Evolutionary conservation across 1,284 basidiomycete species (phyloP).

Genomic region (Phylloporus gajari): DNA sequence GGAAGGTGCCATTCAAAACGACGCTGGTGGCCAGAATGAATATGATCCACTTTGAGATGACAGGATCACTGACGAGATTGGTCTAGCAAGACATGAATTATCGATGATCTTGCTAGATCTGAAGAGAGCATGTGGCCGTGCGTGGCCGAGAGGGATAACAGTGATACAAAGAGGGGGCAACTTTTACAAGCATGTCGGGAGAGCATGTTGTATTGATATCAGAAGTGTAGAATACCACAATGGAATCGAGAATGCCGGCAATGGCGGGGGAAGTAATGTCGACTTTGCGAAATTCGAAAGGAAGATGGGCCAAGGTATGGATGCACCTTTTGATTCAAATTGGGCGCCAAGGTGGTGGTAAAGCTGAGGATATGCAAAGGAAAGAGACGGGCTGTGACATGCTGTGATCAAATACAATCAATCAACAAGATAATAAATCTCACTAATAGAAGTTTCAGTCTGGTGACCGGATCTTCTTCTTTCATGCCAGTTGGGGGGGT

Average conservation of each 20-base stretch:
- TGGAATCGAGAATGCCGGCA: conserved; percentile 65
- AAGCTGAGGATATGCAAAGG: conserved; percentile 91
- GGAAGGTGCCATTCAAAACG: conserved; percentile 92
- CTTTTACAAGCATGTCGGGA: conserved; percentile 72
- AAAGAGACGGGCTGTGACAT: conserved; percentile 79
- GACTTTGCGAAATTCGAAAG: conserved; percentile 60
- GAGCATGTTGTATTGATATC: conserved; percentile 40
- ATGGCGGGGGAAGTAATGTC: conserved; percentile 73
- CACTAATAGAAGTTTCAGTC: conserved; percentile 90
- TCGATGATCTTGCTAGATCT: conserved; percentile 65
- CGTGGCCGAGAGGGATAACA: conserved; percentile 51
- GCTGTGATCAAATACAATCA: conserved; percentile 19
- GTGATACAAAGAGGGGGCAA: conserved; percentile 75
- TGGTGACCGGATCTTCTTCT: conserved; percentile 77
- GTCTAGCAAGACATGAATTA: conserved; percentile 94
- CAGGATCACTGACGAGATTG: conserved; percentile 92
- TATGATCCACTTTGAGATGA: conserved; percentile 97
- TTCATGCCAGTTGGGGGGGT: conserved; percentile 40
- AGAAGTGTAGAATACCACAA: conserved; percentile 55
- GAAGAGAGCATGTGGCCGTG: conserved; percentile 36
- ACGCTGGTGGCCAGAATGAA: conserved; percentile 88
- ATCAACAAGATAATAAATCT: conserved; percentile 38
- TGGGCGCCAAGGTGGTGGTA: conserved; percentile 85
- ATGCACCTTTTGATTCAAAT: conserved; percentile 35
- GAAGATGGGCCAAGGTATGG: conserved; percentile 37